A percentile compares a stretch with the other conserved stretches of the same genome.
Evolutionary conservation across 306 rosid species (phyloP).

Genomic region (Benincasa hispida): DNA sequence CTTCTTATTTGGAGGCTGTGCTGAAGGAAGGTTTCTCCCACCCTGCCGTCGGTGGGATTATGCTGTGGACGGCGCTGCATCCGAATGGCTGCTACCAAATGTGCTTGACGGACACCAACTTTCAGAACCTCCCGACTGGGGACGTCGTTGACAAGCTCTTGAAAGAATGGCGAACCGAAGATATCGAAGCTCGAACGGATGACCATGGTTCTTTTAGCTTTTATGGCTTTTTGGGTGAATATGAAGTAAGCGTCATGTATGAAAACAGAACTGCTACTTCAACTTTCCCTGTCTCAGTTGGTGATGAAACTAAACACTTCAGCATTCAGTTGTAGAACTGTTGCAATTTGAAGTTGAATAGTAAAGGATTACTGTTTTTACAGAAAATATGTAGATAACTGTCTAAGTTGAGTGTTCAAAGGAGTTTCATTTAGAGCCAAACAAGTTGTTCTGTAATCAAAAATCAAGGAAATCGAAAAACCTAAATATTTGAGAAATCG

Average conservation of each 20-base stretch:
- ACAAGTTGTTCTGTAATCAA: neutral
- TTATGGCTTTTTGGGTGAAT: conserved; percentile 78
- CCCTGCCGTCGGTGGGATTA: conserved; percentile 68
- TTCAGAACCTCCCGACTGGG: conserved; percentile 65
- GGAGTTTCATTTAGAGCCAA: neutral
- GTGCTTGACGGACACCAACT: conserved; percentile 66
- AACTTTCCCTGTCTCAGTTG: conserved; percentile 43
- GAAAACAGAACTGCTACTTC: conserved; percentile 31
- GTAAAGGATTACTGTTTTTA: neutral
- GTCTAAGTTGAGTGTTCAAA: neutral
- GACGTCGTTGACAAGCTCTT: conserved; percentile 70
- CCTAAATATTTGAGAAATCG: too few species aligned
- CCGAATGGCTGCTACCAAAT: conserved; percentile 78
- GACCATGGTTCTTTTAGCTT: conserved; percentile 64
- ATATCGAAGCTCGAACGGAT: conserved; percentile 34
- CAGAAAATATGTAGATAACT: too few species aligned
- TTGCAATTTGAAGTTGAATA: neutral
- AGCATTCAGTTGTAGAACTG: conserved; percentile 30
- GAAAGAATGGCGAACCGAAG: conserved; percentile 53
- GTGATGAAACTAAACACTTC: conserved; percentile 60
- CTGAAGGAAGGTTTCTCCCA: conserved; percentile 82
- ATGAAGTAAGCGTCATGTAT: conserved; percentile 25
- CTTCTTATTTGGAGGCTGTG: conserved; percentile 57
- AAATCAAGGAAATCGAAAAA: too few species aligned
- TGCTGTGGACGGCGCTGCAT: conserved; percentile 82